Evolutionary conservation across 176 grass and related monocot genomes (phyloP), one percentile per base, ranked within the genome.

Genomic region (Avena insularis): DNA sequence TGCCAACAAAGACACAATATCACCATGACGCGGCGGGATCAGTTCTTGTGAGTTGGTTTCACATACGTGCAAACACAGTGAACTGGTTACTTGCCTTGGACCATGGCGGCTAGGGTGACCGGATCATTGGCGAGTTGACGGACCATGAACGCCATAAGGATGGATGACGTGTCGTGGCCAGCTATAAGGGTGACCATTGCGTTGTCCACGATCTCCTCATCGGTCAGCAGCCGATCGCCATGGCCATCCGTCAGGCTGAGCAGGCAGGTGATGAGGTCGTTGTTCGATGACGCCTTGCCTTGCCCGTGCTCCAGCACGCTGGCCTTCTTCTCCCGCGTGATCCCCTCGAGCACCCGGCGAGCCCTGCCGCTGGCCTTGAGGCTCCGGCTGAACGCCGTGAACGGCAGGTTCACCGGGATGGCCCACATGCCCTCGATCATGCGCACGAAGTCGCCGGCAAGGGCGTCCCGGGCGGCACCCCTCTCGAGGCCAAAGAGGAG

Each of bases 131-230:
- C 87, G 48, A 94, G 92, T 12, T 89, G 89, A 38, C 89, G 89
- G 36, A 91, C 20, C 84, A 94, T 91, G 89, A 94, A 94, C 7
- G 87, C 85, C 59, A 91, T 51, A 56, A 94, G 92, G 55, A 79
- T 58, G 38, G 92, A 84, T 4, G 89, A 87, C 4, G 89, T 94
- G 71, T 91, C 92, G 14, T 89, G 80, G 51, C 87, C 84, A 38
- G 77, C 81, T 3, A 81, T 1, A 57, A 94, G 83, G 19, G 88
- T 25, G 50, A 85, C 47, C 33, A 86, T 87, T 80, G 71, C 29
- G 81, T 67, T 91, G 89, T 94, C 84, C 0, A 94, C 47, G 55
- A 91, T 94, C 87, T 89, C 92, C 25, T 94, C 71, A 9, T 91
- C 86, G 35, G 76, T 93, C 13, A 91, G 65, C 55, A 83, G 9